Evolutionary conservation across 106 monocot species (phyloP), one percentile per base, ranked within the genome.

Genomic region (Dendrobium officinale): DNA sequence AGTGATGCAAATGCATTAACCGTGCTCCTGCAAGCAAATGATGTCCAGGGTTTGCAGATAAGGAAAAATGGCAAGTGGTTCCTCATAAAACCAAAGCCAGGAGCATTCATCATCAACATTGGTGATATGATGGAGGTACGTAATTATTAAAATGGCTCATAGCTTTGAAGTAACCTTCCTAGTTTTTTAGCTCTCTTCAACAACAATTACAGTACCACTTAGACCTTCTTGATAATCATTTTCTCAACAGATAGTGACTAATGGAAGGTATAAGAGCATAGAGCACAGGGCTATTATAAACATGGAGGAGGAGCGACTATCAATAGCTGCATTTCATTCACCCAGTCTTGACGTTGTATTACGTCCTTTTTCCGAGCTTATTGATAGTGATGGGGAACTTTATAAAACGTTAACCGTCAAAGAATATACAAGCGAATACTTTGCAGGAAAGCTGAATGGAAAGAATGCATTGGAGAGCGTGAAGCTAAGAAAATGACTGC

Each of bases 241-340:
- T 51, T 51, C 51, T 51, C 51, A 51, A 51, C 72, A 89, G 88
- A 84, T 89, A 79, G 1, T 83, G 44, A 89, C 41, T 42, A 87
- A 81, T 37, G 88, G 86, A 55, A 84, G 42, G 26, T 87, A 83
- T 77, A 90, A 72, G 19, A 87, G 90, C 85, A 79, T 85, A 18
- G 85, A 90, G 66, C 90, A 91, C 67, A 84, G 91, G 55, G 91
- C 75, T 4, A 20, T 83, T 3, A 68, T 86, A 33, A 77, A 86
- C 49, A 10, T 31, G 11, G 70, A 76, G 70, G 81, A 58, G 19
- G 83, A 89, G 48, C 80, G 88, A 9, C 15, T 89, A 5, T 89
- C 88, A 3, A 33, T 86, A 1, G 86, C 88, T 4, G 15, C 81
- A 33, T 84, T 89, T 22, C 78, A 59, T 16, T 72, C 15, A 42